These are phyloP conservation scores for Atkinsonella texensis DNA, from an alignment of 2,329 filamentous ascomycete genomes.

Conservation along the genomic window DNA sequence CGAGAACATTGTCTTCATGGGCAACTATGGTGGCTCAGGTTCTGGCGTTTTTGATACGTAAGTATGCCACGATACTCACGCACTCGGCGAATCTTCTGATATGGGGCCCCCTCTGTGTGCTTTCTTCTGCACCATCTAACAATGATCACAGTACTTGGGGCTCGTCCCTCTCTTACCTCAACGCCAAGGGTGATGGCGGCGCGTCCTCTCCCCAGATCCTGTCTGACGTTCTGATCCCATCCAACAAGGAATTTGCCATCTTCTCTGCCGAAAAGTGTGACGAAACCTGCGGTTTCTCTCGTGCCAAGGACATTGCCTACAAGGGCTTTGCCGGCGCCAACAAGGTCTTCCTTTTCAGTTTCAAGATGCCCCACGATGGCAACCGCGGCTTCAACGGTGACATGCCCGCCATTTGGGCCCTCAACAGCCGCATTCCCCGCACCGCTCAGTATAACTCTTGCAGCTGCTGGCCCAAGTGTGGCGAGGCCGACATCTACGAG, in stretches of 20 bases:
- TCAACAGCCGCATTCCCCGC: conserved; percentile 62
- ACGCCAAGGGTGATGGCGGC: conserved; percentile 27
- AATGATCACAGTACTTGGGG: conserved; percentile 26
- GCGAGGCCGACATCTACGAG: conserved; percentile 68
- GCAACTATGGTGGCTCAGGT: conserved; percentile 32
- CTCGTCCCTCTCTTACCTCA: conserved; percentile 33
- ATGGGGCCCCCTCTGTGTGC: too few species aligned
- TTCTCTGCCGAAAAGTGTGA: conserved; percentile 32
- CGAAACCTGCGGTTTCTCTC: conserved; percentile 30
- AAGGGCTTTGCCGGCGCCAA: conserved; percentile 58
- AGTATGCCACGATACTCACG: conserved; percentile 12
- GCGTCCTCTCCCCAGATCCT: conserved; percentile 27
- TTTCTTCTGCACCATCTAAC: neutral
- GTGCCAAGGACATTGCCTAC: conserved; percentile 31
- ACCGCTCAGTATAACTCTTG: conserved; percentile 59
- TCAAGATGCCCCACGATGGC: conserved; percentile 56
- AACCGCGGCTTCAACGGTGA: conserved; percentile 42
- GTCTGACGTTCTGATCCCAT: conserved; percentile 26
- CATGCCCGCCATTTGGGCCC: conserved; percentile 65
- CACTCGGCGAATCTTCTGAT: neutral
- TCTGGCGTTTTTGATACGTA: conserved; percentile 32
- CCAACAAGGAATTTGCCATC: conserved; percentile 34
- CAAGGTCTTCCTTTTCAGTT: conserved; percentile 64
- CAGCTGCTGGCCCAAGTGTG: conserved; percentile 64
- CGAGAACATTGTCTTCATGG: conserved; percentile 36